Evolutionary conservation across 345 rosid genomes (phyloP), one percentile per base, ranked within the genome.

Genomic region (Cardiospermum halicacabum): DNA sequence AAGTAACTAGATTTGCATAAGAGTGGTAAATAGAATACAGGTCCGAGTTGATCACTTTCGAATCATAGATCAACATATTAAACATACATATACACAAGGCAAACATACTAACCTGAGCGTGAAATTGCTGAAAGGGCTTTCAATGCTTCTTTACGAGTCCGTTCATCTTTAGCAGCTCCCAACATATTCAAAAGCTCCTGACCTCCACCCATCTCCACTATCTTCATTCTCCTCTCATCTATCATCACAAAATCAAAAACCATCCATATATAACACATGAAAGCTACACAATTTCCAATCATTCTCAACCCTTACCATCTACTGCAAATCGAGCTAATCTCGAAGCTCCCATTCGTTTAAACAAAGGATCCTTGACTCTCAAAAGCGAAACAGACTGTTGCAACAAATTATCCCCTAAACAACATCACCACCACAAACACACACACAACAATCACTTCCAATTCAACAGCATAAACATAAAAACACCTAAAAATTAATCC

Each of bases 191-290:
- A 56, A 72, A 93, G 89, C 76, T 85, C 87, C 69, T 88, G 84
- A 68, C 83, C 96, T 45, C 96, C 97, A 74, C 97, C 96, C 66
- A 85, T 72, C 77, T 86, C 89, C 60, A 93, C 92, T 73, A 91
- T 84, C 73, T 85, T 87, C 95, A 86, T 88, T 72, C 99, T 91
- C 65, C 89, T 87, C 65, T 85, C 85, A 80, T 91, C 96, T 91
- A 68, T 34, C 49, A 70, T 60, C 53, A 59, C 49, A 62, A 58
- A 18, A 66, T 10, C 30, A 71, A 21, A 54, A 34, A 25, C 63
- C 16, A 31, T 55, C 36, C 16, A 60, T 3, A 34, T 15, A 7
- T 53, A 24, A 67, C 51, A 47, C 12, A 36, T 50, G 8, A 26
- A 7, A 34, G 21, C 11, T 1, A 62, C 15, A 65, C 39, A 47